Evolutionary conservation across 2,329 filamentous ascomycete species (phyloP), one percentile per base, ranked within the genome.

Genomic region (Bipolaris victoriae): DNA sequence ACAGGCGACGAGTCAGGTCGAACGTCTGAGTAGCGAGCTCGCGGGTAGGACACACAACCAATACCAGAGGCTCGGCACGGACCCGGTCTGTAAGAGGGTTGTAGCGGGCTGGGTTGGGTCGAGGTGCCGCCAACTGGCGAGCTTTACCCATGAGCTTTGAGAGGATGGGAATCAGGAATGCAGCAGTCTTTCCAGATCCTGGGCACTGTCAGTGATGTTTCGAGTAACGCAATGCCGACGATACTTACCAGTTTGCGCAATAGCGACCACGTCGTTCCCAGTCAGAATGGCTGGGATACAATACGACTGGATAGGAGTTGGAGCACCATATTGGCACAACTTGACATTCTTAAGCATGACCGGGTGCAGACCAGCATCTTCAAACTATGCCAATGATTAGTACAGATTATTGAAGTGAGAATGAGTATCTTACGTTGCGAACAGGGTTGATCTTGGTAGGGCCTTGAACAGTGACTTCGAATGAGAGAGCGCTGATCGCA

Each of bases 171-270:
- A 97, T 86, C 4, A 99, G 79, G 71, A 95, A 99, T 0, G 95
- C 93, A 0, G 90, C 94, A 0, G 95, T 99, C 82, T 99, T 99
- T 50, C 95, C 95, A 24, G 94, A 98, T 18, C 95, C 94, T 97
- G 18, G 7, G n/a, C 2, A 16, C 1, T 29, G 37, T 54, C 44
- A 64, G 33, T 61, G 55, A 44, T 44, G 37, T 31, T 24, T 49
- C 20, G 10, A 41, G 44, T 10, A 37, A 40, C 24, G 22, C 7
- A 5, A 22, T 22, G 3, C 10, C 11, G 10, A 7, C 7, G 24
- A n/a, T 3, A 78, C 85, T 76, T 81, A 96, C 94, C 94, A 46
- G 95, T 99, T 78, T 98, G 94, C 7, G 95, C 92, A 68, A 95
- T 87, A 2, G 89, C 93, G 64, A 98, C 91, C 29, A 98, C 81